Base-by-base conservation (phyloP, 2,329 filamentous ascomycete species). In the Fusarium aywerte region DNA sequence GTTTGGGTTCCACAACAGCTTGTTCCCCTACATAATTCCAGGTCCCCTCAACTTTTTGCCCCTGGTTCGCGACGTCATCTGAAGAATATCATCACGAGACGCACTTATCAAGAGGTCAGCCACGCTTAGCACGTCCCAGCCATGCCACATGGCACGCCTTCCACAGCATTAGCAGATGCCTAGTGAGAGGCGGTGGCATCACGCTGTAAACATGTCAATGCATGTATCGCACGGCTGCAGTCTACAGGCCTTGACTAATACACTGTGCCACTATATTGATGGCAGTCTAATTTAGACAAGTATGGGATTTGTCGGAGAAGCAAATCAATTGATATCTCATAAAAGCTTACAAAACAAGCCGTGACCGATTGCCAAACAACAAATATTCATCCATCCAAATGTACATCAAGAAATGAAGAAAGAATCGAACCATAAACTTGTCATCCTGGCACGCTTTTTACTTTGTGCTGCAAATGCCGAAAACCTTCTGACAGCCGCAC, bases 401-500 rank as follows among this genome's bases (percentile, higher is more conserved):
- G 67, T 72, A 71, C 67, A 69, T 59, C 31, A 62, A 51, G 69
- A 72, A 72, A 63, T 59, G 68, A 72, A 72, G 53, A 72, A n/a
- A 72, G 40, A 44, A 45, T 42, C 44, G 16, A 51, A 44, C 18
- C 7, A 40, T 40, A 48, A 8, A 49, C 10, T 16, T 36, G 13
- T 45, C 48, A 11, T 33, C 38, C 18, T 18, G 18, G 13, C 21
- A 42, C 12, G 31, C 50, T 39, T 33, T 53, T 35, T 43, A 55
- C 53, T 69, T 55, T 16, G 33, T 20, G 67, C 66, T 61, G 69
- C 79, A 81, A 31, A 72, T 62, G 16, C 78, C 78, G 63, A 78
- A 80, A n/a, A 52, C 68, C 10, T 62, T 53, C 69, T 80, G 76
- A 68, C 79, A 81, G 15, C 76, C 76, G 36, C 74, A 75, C 12